Evolutionary conservation across 768 basidiomycete genomes (phyloP), one percentile per base, ranked within the genome.

Genomic region (Phlebiopsis gigantea): DNA sequence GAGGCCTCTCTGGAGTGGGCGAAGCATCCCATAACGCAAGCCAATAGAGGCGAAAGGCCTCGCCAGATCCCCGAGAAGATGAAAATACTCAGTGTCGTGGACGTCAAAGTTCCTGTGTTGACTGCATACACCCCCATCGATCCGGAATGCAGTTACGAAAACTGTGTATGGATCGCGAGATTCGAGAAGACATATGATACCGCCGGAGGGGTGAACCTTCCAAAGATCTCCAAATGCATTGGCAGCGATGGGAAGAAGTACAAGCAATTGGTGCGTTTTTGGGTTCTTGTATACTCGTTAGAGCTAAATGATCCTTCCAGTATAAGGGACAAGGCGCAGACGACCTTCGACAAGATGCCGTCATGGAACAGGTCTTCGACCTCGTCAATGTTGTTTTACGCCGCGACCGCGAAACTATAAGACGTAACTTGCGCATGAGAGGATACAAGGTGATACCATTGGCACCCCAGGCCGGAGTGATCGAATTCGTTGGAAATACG

Each of bases 321-420:
- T 95, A 93, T 73, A 98, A 99, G 69, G 93, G 93, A 3, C 84
- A 89, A 72, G 88, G 88, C 8, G 77, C 83, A 9, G 97, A 99
- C 63, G 97, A 99, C 65, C 69, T 97, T 46, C 85, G 97, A 41
- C 97, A 99, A 71, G 97, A 99, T 66, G 95, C 95, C 0, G 93
- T 98, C 52, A 98, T 99, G 95, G 93, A 98, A 65, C 97, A 99
- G 71, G 93, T 97, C 1, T 99, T 99, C 65, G 83, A 83, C 19
- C 77, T 98, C 19, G 88, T 94, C 55, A 98, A 98, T 61, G 71
- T 79, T 8, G 79, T 98, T 1, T 78, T 99, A 15, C 65, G 65
- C 1, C 76, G 76, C 17, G 93, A 99, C 68, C 77, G 84, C 29
- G 84, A 90, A 63, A 93, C 94, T 0, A 77, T 79, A 51, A 78